Conservation (phyloP, 148 eudicot genomes). For the Chenopodium berlandieri region DNA sequence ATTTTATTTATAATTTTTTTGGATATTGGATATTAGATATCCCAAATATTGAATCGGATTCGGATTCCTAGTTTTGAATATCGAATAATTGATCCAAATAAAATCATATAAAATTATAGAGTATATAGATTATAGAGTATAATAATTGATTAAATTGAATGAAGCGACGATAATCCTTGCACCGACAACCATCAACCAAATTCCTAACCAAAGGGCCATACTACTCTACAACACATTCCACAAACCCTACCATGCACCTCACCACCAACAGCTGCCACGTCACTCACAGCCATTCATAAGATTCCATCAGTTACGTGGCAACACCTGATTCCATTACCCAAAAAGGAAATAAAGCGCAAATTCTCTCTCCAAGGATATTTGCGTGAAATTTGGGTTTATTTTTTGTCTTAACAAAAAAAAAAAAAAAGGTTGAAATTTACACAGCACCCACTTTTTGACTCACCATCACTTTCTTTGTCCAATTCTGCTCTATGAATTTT, state of each 20-base stretch:
- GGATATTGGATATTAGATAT: no score
- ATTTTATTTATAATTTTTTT: no score
- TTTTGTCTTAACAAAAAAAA: no score
- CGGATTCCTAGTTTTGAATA: no score
- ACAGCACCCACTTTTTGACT: slow-evolving; percentile 25
- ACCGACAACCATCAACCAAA: not conserved
- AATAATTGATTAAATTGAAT: no score
- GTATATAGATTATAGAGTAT: no score
- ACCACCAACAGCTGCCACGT: slow-evolving; percentile 3
- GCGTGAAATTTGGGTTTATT: not conserved
- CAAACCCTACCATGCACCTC: not conserved
- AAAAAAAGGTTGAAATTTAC: not conserved
- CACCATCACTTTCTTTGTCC: slow-evolving; percentile 1
- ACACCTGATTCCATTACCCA: not conserved
- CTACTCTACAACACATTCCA: not conserved
- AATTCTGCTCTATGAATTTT: no score
- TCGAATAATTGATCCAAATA: no score
- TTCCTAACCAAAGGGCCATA: not conserved
- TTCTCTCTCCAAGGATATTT: not conserved
- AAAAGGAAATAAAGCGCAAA: not conserved
- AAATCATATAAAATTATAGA: no score
- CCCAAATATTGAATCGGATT: no score
- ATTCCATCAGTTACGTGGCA: no score
- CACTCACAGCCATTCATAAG: not conserved
- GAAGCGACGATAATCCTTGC: no score